Base-by-base conservation (phyloP, 176 grass and related monocot genomes). In the Musa acuminata region DNA sequence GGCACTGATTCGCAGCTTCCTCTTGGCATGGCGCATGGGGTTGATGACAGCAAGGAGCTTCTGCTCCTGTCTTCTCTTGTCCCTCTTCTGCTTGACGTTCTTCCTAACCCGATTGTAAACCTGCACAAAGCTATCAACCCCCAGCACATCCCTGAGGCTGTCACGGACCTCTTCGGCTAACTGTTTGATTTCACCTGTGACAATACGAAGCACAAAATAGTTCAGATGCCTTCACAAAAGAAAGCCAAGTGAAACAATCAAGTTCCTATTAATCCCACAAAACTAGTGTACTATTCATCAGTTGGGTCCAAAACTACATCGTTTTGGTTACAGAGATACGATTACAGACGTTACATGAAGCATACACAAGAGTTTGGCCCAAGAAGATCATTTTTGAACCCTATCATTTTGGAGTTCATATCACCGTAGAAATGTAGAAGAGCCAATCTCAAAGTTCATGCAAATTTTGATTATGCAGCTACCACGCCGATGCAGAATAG, bases 141-240 rank as follows among this genome's bases (percentile, higher is more conserved):
- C 94, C 60, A 93, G 75, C 8, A 82, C 51, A 75, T 93, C 75
- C 52, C 84, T 83, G 20, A 98, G 35, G 67, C 75, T 93, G 84
- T 89, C 84, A 50, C 82, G 75, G 54, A 82, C 75, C 63, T 74
- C 78, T 74, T 84, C 88, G 2, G 94, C 90, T 80, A 88, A 55
- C 75, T 93, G 90, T 75, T 98, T 93, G 8, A 76, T 92, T 86
- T 91, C 82, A 78, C 93, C 94, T 98, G 82, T 20, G 1, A 63
- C 51, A 88, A 59, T 26, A 88, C 26, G 78, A 77, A 13, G 73
- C 20, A 43, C 43, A 51, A 21, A 71, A 52, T 10, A 53, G 22
- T 72, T 72, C 9, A 55, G 23, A 69, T 27, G 9, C 5, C 7
- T 10, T 17, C 19, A 6, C 9, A 6, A 49, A 69, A 13, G 10